Evolutionary conservation across 1,139 yeast species (phyloP).

Genomic region (Blastobotrys arbuscula): DNA sequence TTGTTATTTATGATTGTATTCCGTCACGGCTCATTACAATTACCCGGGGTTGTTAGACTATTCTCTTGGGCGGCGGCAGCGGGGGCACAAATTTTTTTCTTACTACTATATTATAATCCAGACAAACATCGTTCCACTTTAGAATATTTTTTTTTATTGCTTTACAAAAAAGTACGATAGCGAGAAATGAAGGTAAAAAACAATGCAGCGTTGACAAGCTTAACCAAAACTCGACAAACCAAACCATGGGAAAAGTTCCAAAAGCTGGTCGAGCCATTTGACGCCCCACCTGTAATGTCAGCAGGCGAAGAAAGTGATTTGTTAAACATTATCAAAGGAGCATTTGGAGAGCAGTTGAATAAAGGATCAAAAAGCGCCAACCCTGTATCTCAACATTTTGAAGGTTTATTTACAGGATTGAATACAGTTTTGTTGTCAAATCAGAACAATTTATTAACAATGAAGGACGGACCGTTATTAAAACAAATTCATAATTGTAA

Average conservation of each 20-base stretch:
- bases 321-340: conserved; percentile 18
- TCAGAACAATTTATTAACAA: not conserved
- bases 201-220: not conserved
- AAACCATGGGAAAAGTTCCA: conserved; percentile 6
- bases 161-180: too few relatives aligned
- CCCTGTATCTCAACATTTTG: conserved; percentile 26
- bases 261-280: conserved; percentile 21
- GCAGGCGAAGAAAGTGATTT: conserved; percentile 22
- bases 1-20: too few relatives aligned
- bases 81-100: too few relatives aligned
- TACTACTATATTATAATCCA: too few relatives aligned
- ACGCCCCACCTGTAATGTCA: conserved; percentile 23
- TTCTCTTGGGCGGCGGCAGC: too few relatives aligned
- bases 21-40: too few relatives aligned
- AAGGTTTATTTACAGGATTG: conserved; percentile 27
- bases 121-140: too few relatives aligned
- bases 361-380: conserved; percentile 15
- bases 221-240: not conserved
- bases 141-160: too few relatives aligned
- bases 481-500: conserved; percentile 12
- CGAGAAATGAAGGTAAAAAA: too few relatives aligned
- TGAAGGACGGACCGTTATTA: not conserved
- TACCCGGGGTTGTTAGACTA: too few relatives aligned
- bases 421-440: conserved; percentile 15
- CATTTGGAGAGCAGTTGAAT: conserved; percentile 19